Percentiles rank a stretch among this genome's conserved stretches.
Conservation (phyloP, 306 rosid species). For the Pachyrhizus erosus region DNA sequence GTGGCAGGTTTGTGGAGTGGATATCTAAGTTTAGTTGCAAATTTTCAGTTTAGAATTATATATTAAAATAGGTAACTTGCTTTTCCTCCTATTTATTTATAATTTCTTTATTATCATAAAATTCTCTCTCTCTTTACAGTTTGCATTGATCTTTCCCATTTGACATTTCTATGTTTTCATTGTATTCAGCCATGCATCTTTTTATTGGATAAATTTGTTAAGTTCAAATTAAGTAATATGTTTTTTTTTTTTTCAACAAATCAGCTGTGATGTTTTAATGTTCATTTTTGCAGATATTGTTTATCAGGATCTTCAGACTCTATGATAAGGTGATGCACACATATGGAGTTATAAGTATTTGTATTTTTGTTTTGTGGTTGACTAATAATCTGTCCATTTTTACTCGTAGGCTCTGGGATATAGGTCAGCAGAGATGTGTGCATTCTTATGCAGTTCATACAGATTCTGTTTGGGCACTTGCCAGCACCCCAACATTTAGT, state of each 20-base stretch:
- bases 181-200: constrained; percentile 25
- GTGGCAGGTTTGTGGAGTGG: constrained; percentile 79
- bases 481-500: constrained; percentile 93
- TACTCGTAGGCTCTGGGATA: constrained; percentile 92
- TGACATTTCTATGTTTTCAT: not conserved
- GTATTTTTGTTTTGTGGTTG: constrained; percentile 24
- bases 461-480: constrained; percentile 99
- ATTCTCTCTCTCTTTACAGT: not conserved
- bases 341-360: constrained; percentile 29
- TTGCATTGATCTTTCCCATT: constrained; percentile 15
- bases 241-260: constrained; percentile 15
- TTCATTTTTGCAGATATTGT: constrained; percentile 73
- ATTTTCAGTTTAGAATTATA: constrained; percentile 35
- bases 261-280: constrained; percentile 23
- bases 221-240: not conserved
- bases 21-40: constrained; percentile 30
- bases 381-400: constrained; percentile 39
- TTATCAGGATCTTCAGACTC: constrained; percentile 99
- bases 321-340: constrained; percentile 83
- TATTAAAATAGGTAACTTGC: constrained; percentile 18
- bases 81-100: not conserved
- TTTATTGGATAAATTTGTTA: constrained; percentile 22
- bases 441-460: constrained; percentile 99
- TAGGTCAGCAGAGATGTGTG: constrained; percentile 97
- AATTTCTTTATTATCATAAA: not conserved